Base-by-base conservation (phyloP, 129 eudicot species). In the Calendula officinalis region DNA sequence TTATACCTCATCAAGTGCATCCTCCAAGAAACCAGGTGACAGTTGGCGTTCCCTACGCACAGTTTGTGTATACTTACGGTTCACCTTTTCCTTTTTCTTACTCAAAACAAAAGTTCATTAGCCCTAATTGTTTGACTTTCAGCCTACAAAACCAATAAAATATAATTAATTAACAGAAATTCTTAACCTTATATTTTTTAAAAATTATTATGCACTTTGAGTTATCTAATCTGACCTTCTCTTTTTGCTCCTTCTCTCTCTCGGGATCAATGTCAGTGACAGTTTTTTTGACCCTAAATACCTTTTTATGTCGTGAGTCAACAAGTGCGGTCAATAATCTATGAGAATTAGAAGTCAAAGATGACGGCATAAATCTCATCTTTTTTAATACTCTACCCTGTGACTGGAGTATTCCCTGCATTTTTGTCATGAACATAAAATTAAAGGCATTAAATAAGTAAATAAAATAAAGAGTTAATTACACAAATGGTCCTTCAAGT, bases 331-430 rank as follows among this genome's bases (percentile, higher is more conserved):
- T 94, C 84, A 94, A 73, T 46, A 94, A 55, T 48, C 97, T 83
- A 75, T 94, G 99, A 36, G 99, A 94, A 60, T 94, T 88, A 7
- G 99, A 94, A 55, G 97, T 48, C 49, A 94, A 76, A n/a, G 99
- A 94, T 10, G 99, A 88, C 22, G 99, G 99, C 99, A 88, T 94
- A 60, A 94, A 94, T 76, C 90, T 81, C 99, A 94, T 88, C 78
- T 94, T 94, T 47, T 69, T 82, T 32, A 85, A 56, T 46, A 94
- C 79, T 70, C 89, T 80, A 49, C 99, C 99, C 60, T 94, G 99
- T 14, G 99, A 88, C 73, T 94, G 99, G 58, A 94, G 88, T 68
- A 94, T 88, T 14, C 99, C 97, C 99, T 94, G 81, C 71, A 62
- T 14, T 34, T 56, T 37, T 65, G 41, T 39, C 77, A 46, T 17